Conservation (phyloP, 352 stramenopile species). For the Thraustotheca clavata region DNA sequence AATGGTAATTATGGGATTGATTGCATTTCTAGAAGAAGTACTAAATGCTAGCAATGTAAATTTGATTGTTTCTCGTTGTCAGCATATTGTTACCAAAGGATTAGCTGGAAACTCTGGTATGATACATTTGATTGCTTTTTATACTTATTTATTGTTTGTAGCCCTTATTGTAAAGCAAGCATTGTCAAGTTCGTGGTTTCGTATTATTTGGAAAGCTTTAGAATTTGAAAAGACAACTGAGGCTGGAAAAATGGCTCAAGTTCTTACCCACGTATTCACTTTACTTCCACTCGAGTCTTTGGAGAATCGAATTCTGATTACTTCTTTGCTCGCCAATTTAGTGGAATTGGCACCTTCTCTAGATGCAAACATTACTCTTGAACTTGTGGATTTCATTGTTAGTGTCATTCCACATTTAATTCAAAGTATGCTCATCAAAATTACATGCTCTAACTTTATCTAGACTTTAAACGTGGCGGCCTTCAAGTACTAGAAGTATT, state of each 20-base stretch:
- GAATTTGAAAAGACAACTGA: background rate
- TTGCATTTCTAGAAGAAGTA: constrained; percentile 15
- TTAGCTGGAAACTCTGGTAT: too few relatives aligned
- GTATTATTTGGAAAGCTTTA: background rate
- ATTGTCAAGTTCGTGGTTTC: background rate
- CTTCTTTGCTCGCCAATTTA: background rate
- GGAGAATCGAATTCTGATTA: background rate
- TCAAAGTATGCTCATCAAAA: background rate
- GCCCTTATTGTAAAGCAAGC: constrained; percentile 4
- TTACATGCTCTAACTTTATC: background rate
- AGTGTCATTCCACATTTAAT: constrained; percentile 14
- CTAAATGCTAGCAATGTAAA: too few relatives aligned
- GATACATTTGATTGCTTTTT: background rate
- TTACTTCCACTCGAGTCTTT: constrained; percentile 12
- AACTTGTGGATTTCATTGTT: background rate
- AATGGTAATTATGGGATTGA: constrained; percentile 5
- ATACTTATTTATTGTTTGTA: background rate
- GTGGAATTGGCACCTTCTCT: constrained; percentile 4
- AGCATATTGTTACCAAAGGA: too few relatives aligned
- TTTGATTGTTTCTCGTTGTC: too few relatives aligned
- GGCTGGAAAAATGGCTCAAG: background rate
- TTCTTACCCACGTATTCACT: background rate
- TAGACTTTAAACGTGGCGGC: background rate
- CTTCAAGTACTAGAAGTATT: constrained; percentile 3
- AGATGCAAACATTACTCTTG: background rate